Base-by-base conservation (phyloP, 1,139 yeast genomes). In the Sugiyamaella novakii region DNA sequence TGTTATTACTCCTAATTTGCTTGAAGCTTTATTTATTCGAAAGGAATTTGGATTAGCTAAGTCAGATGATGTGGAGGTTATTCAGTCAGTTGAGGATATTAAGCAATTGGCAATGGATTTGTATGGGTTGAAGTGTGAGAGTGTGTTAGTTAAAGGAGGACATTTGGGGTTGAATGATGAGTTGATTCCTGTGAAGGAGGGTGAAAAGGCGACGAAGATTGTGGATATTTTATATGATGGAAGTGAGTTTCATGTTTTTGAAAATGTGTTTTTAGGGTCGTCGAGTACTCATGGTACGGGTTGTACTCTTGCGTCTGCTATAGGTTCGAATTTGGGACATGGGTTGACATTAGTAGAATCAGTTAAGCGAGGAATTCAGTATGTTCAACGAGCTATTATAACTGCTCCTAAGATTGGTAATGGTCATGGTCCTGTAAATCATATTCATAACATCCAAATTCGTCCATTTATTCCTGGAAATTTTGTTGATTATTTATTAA, bases 211-310 rank as follows among this genome's bases (percentile, higher is more conserved):
- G 17, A 34, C 37, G 17, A 44, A 42, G 5, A 70, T 85, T 7
- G 70, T 79, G 5, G 95, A 88, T 62, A 75, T 86, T 1, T 70
- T 88, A 27, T 84, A 79, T 59, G 75, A 79, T 51, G 74, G 79
- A 1, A 73, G 71, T 3, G 59, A 62, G 1, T 66, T 73, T 36
- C 70, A 75, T 1, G 63, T 79, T 0, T 80, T 78, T 61, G 73
- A 74, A 54, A 80, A 89, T 6, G 65, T 64, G 2, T 78, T 65
- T 56, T 66, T 81, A 15, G 65, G 69, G 2, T 74, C 87, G 1
- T 63, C 68, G 3, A 79, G 82, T 59, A 81, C 89, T 0, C 97
- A 89, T 64, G 97, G 97, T 7, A 87, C 96, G 1, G 97, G 97
- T 0, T 89, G 97, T 65, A 86, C 96, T 0, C 71, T 89, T 45